phyloP scores from a whole-genome alignment of 139 green algal species.

The Diplosphaera chodatii region DNA sequence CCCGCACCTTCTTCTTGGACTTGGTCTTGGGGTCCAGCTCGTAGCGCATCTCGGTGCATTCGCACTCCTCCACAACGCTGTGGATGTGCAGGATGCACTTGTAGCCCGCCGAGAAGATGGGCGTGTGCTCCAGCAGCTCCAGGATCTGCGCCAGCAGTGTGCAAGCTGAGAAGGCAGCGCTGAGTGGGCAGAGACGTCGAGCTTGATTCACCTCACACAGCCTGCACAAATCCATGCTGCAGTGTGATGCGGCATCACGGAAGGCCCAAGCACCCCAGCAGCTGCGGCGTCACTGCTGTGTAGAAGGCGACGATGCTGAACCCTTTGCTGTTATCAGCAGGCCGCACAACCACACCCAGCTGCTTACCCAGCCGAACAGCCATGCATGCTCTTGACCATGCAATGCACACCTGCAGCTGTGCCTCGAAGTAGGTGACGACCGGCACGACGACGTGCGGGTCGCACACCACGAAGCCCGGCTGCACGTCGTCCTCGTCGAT shows the following conservation, averaged over 20 bases:
- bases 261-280: too few relatives aligned
- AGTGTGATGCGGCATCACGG: too few relatives aligned
- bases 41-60: slow-evolving; percentile 78
- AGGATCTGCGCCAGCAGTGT: slow-evolving; percentile 53
- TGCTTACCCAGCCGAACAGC: too few relatives aligned
- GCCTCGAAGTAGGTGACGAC: slow-evolving; percentile 79
- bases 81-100: slow-evolving; percentile 86
- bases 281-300: too few relatives aligned
- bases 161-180: too few relatives aligned
- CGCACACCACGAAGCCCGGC: slow-evolving; percentile 89
- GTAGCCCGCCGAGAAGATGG: slow-evolving; percentile 93
- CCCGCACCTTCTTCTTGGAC: slow-evolving; percentile 54
- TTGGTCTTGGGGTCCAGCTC: slow-evolving; percentile 77
- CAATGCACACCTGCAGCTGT: slow-evolving; percentile 38
- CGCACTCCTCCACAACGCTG: slow-evolving; percentile 89
- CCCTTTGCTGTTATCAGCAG: too few relatives aligned
- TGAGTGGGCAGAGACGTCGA: too few relatives aligned
- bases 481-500: slow-evolving; percentile 83
- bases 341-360: too few relatives aligned
- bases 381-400: too few relatives aligned
- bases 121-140: slow-evolving; percentile 93
- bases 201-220: too few relatives aligned
- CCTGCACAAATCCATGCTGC: too few relatives aligned
- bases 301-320: too few relatives aligned
- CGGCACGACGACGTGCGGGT: slow-evolving; percentile 54